Evolutionary conservation across 306 rosid genomes (phyloP), one percentile per base, ranked within the genome.

Genomic region (Rosa chinensis): DNA sequence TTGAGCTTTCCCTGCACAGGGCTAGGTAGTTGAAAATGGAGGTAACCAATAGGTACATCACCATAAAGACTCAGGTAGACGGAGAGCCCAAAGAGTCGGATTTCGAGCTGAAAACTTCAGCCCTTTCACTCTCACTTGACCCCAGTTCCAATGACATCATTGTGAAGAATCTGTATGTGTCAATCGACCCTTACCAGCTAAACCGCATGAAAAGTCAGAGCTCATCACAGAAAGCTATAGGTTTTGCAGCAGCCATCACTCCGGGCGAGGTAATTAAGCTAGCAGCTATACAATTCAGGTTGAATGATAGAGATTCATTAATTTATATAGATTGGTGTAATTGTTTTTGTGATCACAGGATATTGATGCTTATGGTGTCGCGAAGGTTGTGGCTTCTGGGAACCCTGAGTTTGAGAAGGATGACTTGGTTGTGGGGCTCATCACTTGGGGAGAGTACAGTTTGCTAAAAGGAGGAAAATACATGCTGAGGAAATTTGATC

Each of bases 381-480:
- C 82, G 3, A 88, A 84, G 80, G 97, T 92, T 42, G 86, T 90
- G 82, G 88, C 81, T 61, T 92, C 92, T 37, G 91, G 80, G 35
- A 88, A 79, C 82, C 68, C 74, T 5, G 91, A 85, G 45, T 94
- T 85, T 82, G 81, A 84, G 77, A 86, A 89, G 77, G 94, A 85
- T 48, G 97, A 92, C 70, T 84, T 94, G 85, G 92, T 92, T 56
- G 59, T 86, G 40, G 97, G 97, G 40, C 17, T 88, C 1, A 78
- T 92, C 66, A 66, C 90, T 13, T 94, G 96, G 98, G 97, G 90
- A 61, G 92, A 94, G 32, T 94, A 94, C 75, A 85, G 86, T 47
- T 40, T 87, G 1, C 79, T 90, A 1, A 85, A 86, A 75, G 91
- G 87, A 43, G 84, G 42, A 48, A 81, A 20, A 1, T 39, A 37